Base-by-base conservation (phyloP, 768 basidiomycete genomes). In the Lyophyllum decastes region DNA sequence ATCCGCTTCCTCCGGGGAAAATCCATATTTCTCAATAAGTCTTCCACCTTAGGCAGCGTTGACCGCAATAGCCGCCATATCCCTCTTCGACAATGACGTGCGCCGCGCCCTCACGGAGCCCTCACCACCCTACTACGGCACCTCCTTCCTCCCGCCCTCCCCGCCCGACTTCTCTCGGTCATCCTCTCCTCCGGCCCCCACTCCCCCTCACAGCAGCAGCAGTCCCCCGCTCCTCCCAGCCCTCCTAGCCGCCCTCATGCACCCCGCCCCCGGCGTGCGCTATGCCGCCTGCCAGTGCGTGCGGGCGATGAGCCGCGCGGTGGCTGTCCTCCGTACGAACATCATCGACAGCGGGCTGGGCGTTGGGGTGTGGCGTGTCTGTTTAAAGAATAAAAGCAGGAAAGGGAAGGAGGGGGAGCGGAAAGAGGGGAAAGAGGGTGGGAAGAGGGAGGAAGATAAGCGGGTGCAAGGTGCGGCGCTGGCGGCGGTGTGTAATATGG, bases 281-380 rank as follows among this genome's bases (percentile, higher is more conserved):
- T 92, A 90, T 45, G 92, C 92, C 0, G 90, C 92, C 0, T 94
- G 92, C 65, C 95, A 96, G 64, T 90, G 89, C 61, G 81, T 93
- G 1, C 78, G 95, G 16, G 89, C 90, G 0, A 77, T 98, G 38
- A 86, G 86, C 40, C 82, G 96, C 22, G 87, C 87, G 8, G 87
- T 95, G 2, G 82, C 86, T 0, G 88, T 94, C 10, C 76, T 95
- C 27, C 77, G 93, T 27, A 97, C 95, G 33, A 92, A 86, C 57
- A 80, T 98, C 17, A 84, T 93, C 2, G 95, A 98, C 65, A 85
- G 83, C 30, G 91, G 89, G 1, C 74, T 95, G 2, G 94, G 92
- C 0, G 75, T 87, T 68, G 79, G 82, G 9, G 78, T 97, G 4
- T 86, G 91, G 60, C 72, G 80, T 30, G 71, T 93, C n/a, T 67